Evolutionary conservation across 2,329 filamentous ascomycete genomes (phyloP), one percentile per base, ranked within the genome.

Genomic region (Colletotrichum simmondsii): DNA sequence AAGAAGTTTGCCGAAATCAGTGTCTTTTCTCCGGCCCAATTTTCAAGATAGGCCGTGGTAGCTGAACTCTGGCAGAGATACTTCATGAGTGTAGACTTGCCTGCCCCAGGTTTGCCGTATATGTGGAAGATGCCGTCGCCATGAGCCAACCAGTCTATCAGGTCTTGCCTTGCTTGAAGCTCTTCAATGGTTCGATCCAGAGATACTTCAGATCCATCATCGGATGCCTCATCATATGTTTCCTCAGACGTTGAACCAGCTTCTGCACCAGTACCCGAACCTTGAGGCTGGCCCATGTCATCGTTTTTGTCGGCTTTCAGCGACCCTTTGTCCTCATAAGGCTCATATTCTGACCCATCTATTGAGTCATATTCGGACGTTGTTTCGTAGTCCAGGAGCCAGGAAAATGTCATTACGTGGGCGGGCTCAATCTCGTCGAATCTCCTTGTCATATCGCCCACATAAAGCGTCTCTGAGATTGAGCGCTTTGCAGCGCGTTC

Each of bases 51-150:
- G 1, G 37, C 3, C 1, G 57, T 54, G n/a, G n/a, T n/a, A 1
- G 24, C n/a, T 5, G 5, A 2, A 5, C 16, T 61, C 42, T 68
- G 63, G 19, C 54, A 71, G 19, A 71, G 32, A 6, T 42, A 62
- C 11, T 71, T 71, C 56, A 71, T 67, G 5, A 71, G 24, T 1
- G 68, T 71, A 3, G 68, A 71, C 49, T 71, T 71, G 1, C 68
- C 68, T 4, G 64, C 30, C 2, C 64, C 68, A 4, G 68, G 68
- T 12, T 71, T 71, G 16, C 68, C 68, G 7, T 16, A 52, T 7
- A 68, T 16, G 19, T 67, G 63, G 0, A 67, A 60, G 2, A 71
- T 54, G 3, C 46, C 65, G 8, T 22, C 7, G 1, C 42, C 26
- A 24, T 35, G 7, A 6, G 1, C 4, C 2, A 62, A 19, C 42